Evolutionary conservation across 108 stramenopile genomes (phyloP), one percentile per base, ranked within the genome.

Genomic region (Hondaea fermentalgiana): DNA sequence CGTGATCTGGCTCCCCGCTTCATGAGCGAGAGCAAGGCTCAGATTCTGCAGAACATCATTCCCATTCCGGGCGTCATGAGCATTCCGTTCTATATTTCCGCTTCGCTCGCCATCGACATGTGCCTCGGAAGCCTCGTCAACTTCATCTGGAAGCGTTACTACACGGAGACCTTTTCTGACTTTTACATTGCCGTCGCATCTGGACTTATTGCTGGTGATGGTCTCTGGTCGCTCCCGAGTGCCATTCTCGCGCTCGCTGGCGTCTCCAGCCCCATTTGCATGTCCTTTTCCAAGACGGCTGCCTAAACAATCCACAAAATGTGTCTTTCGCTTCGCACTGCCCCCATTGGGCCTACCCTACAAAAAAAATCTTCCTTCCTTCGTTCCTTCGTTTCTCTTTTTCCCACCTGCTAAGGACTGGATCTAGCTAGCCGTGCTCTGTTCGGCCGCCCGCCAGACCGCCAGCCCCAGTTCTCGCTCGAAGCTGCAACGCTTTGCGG

Each of bases 161-260:
- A 47, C 51, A 47, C 45, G 17, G 6, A 55, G 6, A 12, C 23
- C 45, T 83, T 53, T 23, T 28, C n/a, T 21, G 51, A 47, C 25
- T 83, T 21, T 23, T 83, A 83, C 28, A 53, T 83, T 47, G 23
- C 76, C n/a, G 76, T 83, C 4, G 76, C 76, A 28, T 83, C 76
- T 6, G 76, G 76, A 14, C 49, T 83, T 17, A 83, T 83, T 23
- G 76, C 76, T 23, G 76, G 76, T 25, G 76, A 83, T 4, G 76
- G 76, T 53, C 1, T 83, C 17, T 83, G 76, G 76, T 47, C 76
- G 17, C 76, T 83, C 51, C 76, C 76, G 14, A 83, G 76, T 35
- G 76, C 76, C 25, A 53, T 83, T 53, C 51, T 83, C 12, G 45
- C 76, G 76, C 76, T 83, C 76, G 76, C 49, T 6, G 76, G 76